Evolutionary conservation across 768 basidiomycete species (phyloP).

Genomic region (Boletales sp.): DNA sequence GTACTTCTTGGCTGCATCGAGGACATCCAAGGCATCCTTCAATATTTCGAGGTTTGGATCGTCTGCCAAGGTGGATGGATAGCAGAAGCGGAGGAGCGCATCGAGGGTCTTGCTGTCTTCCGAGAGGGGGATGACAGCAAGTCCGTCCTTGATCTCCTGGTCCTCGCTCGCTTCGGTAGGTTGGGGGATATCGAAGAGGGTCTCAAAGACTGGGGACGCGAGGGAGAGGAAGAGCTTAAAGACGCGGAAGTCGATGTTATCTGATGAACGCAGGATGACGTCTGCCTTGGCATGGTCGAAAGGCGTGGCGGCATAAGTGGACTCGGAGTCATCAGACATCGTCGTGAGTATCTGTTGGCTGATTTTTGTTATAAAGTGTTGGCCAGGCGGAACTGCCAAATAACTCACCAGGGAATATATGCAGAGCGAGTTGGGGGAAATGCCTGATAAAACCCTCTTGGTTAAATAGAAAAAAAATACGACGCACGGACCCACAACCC

Average conservation of each 20-base stretch:
- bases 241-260: slow-evolving; percentile 27
- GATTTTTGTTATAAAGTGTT: too few species aligned
- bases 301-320: slow-evolving; percentile 9
- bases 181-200: slow-evolving; percentile 30
- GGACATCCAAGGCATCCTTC: slow-evolving; percentile 7
- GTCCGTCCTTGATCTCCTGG: slow-evolving; percentile 11
- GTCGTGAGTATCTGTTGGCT: background rate
- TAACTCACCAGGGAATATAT: too few species aligned
- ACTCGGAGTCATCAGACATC: background rate
- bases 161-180: slow-evolving; percentile 7
- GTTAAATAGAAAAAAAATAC: too few species aligned
- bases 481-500: too few species aligned
- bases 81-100: slow-evolving; percentile 22
- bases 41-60: slow-evolving; percentile 12
- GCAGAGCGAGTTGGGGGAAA: too few species aligned
- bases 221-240: slow-evolving; percentile 31
- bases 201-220: slow-evolving; percentile 31
- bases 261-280: slow-evolving; percentile 23
- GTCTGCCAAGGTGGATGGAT: slow-evolving; percentile 17
- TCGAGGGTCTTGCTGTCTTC: slow-evolving; percentile 22
- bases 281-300: slow-evolving; percentile 20
- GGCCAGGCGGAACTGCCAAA: too few species aligned
- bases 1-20: slow-evolving; percentile 20
- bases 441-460: too few species aligned
- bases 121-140: slow-evolving; percentile 12